Evolutionary conservation across 352 stramenopile species (phyloP).

Genomic region (Globisporangium uncinulatum): DNA sequence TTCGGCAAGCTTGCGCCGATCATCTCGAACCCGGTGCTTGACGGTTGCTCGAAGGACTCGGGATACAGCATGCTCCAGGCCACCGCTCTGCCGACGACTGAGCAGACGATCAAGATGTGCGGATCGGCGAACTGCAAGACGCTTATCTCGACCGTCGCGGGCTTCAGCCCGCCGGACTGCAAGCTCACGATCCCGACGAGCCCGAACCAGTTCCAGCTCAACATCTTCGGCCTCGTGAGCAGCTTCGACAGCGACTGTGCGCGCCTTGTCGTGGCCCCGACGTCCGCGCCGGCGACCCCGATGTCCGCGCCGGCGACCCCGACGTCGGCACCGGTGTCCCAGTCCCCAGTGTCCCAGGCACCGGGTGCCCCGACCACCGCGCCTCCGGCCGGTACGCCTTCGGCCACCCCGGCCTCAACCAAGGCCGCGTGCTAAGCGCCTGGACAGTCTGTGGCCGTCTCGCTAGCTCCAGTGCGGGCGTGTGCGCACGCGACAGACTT

Average conservation of each 20-base stretch:
- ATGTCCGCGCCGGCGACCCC: not conserved
- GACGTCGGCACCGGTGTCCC: not conserved
- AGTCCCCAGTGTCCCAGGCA: not conserved
- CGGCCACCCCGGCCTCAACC: not conserved
- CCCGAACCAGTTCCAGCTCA: conserved; percentile 27
- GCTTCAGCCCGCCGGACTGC: conserved; percentile 29
- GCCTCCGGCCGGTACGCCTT: not conserved
- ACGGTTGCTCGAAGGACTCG: conserved; percentile 13
- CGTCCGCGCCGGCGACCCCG: not conserved
- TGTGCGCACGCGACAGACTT: not conserved
- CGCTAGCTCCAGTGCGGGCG: not conserved
- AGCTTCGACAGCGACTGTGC: conserved; percentile 46
- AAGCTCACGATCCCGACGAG: conserved; percentile 30
- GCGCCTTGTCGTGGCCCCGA: not conserved
- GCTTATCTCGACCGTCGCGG: conserved; percentile 26
- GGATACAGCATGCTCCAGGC: conserved; percentile 38
- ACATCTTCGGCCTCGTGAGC: conserved; percentile 31
- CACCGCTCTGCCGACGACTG: conserved; percentile 20
- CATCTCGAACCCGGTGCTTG: conserved; percentile 15
- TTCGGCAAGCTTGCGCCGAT: conserved; percentile 21
- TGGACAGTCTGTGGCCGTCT: not conserved
- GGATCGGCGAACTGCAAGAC: conserved; percentile 19
- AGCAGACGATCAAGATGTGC: conserved; percentile 36
- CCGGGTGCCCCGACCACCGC: too few species aligned
- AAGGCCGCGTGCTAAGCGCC: conserved; percentile 1